Base-by-base conservation (phyloP, 768 basidiomycete species). In the Boletus edulis region DNA sequence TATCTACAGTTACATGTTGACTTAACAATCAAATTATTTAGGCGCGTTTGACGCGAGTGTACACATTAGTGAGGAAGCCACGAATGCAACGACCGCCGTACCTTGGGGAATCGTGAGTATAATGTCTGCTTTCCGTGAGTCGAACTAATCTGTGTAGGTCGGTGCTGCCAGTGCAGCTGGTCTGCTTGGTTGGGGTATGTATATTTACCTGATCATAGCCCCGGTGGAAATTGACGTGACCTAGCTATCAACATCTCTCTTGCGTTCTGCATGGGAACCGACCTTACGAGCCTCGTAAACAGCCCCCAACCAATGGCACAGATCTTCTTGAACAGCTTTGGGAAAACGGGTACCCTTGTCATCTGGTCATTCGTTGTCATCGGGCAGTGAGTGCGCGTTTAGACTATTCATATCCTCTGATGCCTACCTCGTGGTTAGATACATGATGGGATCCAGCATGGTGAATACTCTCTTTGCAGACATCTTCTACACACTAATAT, bases 181-280 rank as follows among this genome's bases (percentile, higher is more conserved):
- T 38, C 52, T 81, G 5, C 73, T 81, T n/a, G 80, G 80, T 4
- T 75, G 73, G 67, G 79, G 78, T 80, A 15, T 13, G 63, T 20
- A 39, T 84, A 17, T 71, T 70, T 32, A 38, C 17, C 24, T 14
- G 14, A 22, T 42, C 18, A 4, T 14, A 18, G 0, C 13, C 24
- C 24, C 24, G 24, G 5, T 24, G 24, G 24, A 8, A 29, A 11
- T 13, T 41, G 24, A n/a, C 40, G 37, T 20, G 35, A 43, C 17
- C 11, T 64, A 73, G 79, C 76, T 4, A 74, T 85, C 53, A 80
- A 84, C 20, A 58, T 85, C n/a, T 62, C 78, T 13, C 68, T 85
- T 7, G 74, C 81, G 0, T 81, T 85, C 58, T 81, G 77, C 64
- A 84, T 85, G 82, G 84, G 84, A 29, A 71, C 65, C 1, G 77